Evolutionary conservation across 2,329 filamentous ascomycete species (phyloP).

Genomic region (Pseudomassariella vexata): DNA sequence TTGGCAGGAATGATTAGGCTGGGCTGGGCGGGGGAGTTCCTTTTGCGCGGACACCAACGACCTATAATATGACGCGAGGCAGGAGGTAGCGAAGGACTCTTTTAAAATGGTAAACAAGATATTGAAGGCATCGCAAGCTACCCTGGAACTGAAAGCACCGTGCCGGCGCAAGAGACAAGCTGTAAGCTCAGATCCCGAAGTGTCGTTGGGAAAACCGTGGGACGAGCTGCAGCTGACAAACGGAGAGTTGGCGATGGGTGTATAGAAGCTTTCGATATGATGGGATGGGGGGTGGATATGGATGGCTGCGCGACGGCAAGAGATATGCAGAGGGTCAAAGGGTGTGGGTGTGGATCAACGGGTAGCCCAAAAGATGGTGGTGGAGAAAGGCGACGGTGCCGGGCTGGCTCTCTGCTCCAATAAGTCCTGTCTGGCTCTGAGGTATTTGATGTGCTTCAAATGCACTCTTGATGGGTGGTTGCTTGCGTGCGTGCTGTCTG

Average conservation of each 20-base stretch:
- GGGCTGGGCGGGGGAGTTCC: constrained; percentile 2
- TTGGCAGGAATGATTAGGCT: constrained; percentile 7
- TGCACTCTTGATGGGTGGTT: constrained; percentile 4
- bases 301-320: constrained; percentile 9
- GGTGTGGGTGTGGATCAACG: constrained; percentile 20
- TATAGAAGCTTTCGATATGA: constrained; percentile 8
- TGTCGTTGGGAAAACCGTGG: constrained; percentile 15
- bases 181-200: constrained; percentile 22
- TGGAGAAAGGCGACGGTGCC: constrained; percentile 12
- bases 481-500: neutral
- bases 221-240: constrained; percentile 20
- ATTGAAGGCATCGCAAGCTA: no score
- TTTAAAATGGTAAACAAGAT: no score
- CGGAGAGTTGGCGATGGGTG: constrained; percentile 16
- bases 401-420: no score
- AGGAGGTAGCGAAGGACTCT: no score
- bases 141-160: no score
- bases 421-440: no score
- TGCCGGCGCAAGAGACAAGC: constrained; percentile 18
- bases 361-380: constrained; percentile 20
- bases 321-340: constrained; percentile 9
- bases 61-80: constrained; percentile 3
- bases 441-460: no score
- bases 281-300: constrained; percentile 7
- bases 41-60: neutral